Base-by-base conservation (phyloP, 768 basidiomycete species). In the Mycena albidolilacea region DNA sequence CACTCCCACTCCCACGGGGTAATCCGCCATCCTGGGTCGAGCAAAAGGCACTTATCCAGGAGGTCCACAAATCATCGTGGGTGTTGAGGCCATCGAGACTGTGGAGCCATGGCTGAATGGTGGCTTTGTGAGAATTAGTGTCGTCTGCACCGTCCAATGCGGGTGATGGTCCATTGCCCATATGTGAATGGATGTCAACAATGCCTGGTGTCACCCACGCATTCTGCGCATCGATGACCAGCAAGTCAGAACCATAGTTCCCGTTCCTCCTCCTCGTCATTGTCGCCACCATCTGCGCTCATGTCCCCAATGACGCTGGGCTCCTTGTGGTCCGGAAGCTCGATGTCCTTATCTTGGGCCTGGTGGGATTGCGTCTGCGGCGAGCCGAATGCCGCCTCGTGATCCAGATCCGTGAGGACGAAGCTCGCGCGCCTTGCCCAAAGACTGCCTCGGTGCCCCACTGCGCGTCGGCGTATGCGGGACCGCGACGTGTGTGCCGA, bases 1-100 rank as follows among this genome's bases (percentile, higher is more conserved):
- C n/a, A n/a, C n/a, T n/a, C n/a, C n/a, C n/a, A n/a, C 79, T 98
- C 97, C 78, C 93, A 91, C 1, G 97, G 97, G n/a, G 91, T 91
- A 41, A 98, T 90, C 78, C 97, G 85, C 80, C 95, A 90, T 50
- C 90, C 87, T 2, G 97, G 94, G 80, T 99, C 97, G 15, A 99
- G 87, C 30, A 90, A 85, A 37, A 98, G 86, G 80, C 97, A 97
- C 83, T 93, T 97, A 78, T 98, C 97, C 69, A 99, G 81, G 57
- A 99, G 81, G 80, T 99, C 97, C 61, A 95, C 0, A 93, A 87
- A 19, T 90, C 88, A 79, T 96, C 95, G 75, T 93, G 93, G 0
- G 94, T 95, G 78, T 96, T 95, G 63, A 96, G 84, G 0, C 88
- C 94, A 76, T 97, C 95, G 14, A 96, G 80, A 38, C 90, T 91